phyloP scores from a whole-genome alignment of 768 basidiomycete genomes.

The Xerocomellus amylosporus region DNA sequence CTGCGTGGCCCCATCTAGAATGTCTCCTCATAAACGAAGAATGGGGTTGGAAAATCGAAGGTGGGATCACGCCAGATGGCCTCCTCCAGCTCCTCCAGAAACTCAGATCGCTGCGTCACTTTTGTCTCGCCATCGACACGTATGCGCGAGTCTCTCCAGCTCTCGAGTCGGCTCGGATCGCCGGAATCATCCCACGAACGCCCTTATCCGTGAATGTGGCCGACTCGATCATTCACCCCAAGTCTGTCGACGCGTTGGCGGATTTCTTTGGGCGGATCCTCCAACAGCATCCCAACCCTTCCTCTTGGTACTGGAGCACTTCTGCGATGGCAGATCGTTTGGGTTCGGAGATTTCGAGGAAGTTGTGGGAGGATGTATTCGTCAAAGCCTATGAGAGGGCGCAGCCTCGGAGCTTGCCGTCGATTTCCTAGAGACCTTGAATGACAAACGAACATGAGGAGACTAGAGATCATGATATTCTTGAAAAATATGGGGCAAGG shows the following conservation, averaged over 20 bases:
- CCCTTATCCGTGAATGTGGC: slow-evolving; percentile 16
- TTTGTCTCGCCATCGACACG: slow-evolving; percentile 17
- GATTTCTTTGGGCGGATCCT: slow-evolving; percentile 17
- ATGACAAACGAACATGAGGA: neutral
- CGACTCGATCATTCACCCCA: slow-evolving; percentile 17
- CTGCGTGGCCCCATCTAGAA: slow-evolving; percentile 19
- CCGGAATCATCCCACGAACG: neutral
- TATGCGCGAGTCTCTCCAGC: neutral
- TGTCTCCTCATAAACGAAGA: slow-evolving; percentile 16
- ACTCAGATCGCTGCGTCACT: neutral
- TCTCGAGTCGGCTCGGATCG: neutral
- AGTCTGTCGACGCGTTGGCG: slow-evolving; percentile 14
- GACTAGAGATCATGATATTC: neutral
- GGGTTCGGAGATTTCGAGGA: slow-evolving; percentile 13
- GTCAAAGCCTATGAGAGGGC: slow-evolving; percentile 11
- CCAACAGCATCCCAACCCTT: neutral
- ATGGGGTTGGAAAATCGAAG: slow-evolving; percentile 18
- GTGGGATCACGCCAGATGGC: slow-evolving; percentile 19
- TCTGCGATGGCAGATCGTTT: slow-evolving; percentile 6
- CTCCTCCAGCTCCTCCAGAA: slow-evolving; percentile 14
- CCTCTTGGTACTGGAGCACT: slow-evolving; percentile 10
- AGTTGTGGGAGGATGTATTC: slow-evolving; percentile 21
- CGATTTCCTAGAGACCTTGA: neutral
- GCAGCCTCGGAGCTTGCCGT: neutral
- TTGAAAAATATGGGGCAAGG: neutral